Percentiles rank a stretch among this genome's conserved stretches.
These are phyloP conservation scores for Zasmidium citrigriseum DNA, from an alignment of 2,329 filamentous ascomycete genomes.

Conservation along the genomic window DNA sequence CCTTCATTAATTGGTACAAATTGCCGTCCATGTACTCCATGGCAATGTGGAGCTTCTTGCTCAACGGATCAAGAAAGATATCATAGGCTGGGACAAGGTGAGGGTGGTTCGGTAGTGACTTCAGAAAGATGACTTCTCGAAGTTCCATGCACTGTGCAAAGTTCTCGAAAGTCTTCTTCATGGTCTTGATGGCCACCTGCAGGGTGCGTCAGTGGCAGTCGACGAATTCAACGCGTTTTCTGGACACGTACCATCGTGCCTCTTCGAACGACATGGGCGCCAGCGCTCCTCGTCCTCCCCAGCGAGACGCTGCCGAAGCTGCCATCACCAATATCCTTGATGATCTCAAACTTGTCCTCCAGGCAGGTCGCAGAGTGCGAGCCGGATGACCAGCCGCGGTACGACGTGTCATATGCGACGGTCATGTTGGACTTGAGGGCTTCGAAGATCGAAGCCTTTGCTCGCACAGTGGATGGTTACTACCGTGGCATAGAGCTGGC, in stretches of 20 bases:
- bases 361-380: constrained; percentile 60
- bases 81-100: constrained; percentile 97
- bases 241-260: constrained; percentile 81
- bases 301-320: constrained; percentile 96
- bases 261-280: constrained; percentile 81
- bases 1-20: constrained; percentile 98
- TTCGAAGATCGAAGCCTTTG: constrained; percentile 25
- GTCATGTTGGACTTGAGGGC: constrained; percentile 62
- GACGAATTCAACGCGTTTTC: background rate
- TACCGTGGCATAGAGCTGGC: constrained; percentile 29
- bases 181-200: constrained; percentile 97
- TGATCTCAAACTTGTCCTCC: constrained; percentile 92
- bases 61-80: constrained; percentile 96
- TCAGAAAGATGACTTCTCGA: constrained; percentile 93
- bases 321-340: constrained; percentile 98
- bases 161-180: constrained; percentile 99
- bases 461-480: constrained; percentile 17
- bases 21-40: constrained; percentile 99
- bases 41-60: constrained; percentile 92
- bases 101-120: constrained; percentile 80
- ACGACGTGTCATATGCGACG: constrained; percentile 65
- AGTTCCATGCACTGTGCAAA: constrained; percentile 88
- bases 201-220: constrained; percentile 18
- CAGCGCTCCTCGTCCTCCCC: constrained; percentile 86
- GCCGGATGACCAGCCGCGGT: constrained; percentile 60